phyloP scores from a whole-genome alignment of 345 rosid species.

The Arabidopsis thaliana region TAIR10.1 NC_003071.7:12880001-12880500 shows the following conservation, averaged over 20 bases:
- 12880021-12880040: background rate
- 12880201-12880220: background rate
- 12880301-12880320: constrained; percentile 83
- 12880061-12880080: constrained; percentile 55
- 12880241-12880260: constrained; percentile 47
- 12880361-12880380: constrained; percentile 25
- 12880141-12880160: constrained; percentile 83
- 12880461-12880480: constrained; percentile 90
- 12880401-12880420: background rate
- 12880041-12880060: background rate
- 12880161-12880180: constrained; percentile 42
- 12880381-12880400: background rate
- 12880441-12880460: constrained; percentile 75
- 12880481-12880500: constrained; percentile 90
- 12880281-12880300: constrained; percentile 89
- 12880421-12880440: constrained; percentile 80
- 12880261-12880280: constrained; percentile 77
- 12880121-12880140: constrained; percentile 67
- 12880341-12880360: constrained; percentile 61
- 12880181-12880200: constrained; percentile 26
- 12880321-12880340: constrained; percentile 70
- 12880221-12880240: constrained; percentile 59
- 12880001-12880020: background rate
- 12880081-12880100: constrained; percentile 87
- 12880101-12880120: constrained; percentile 73